phyloP scores from a whole-genome alignment of 345 rosid genomes.

The Corchorus olitorius region DNA sequence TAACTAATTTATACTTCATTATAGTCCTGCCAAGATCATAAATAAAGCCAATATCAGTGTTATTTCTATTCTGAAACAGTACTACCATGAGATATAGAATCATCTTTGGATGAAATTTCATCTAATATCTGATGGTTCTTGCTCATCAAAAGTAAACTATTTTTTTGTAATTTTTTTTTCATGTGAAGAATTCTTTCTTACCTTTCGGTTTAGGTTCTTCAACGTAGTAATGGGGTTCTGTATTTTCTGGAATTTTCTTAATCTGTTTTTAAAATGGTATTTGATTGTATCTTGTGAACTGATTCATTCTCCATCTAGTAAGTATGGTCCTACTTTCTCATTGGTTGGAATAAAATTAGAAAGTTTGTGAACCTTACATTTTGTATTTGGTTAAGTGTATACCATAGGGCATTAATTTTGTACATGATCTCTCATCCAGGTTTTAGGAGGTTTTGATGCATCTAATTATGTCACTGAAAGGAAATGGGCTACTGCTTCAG shows the following conservation, averaged over 20 bases:
- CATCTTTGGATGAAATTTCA: not conserved
- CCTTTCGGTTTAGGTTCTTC: not conserved
- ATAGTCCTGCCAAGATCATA: not conserved
- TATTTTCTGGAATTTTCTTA: not conserved
- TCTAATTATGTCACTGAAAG: conserved; percentile 80
- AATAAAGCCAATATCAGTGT: not conserved
- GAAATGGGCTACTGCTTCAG: conserved; percentile 87
- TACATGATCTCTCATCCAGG: conserved; percentile 41
- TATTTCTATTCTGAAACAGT: not conserved
- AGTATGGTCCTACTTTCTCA: not conserved
- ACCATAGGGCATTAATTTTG: conserved; percentile 14
- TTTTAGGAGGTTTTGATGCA: conserved; percentile 87
- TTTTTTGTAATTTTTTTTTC: not conserved
- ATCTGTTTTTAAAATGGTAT: not conserved
- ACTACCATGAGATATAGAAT: not conserved
- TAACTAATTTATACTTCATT: not conserved
- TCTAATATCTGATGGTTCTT: not conserved
- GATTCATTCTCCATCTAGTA: not conserved
- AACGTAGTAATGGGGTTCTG: not conserved
- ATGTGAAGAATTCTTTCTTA: not conserved
- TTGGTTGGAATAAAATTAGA: not conserved
- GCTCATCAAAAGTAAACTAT: not conserved
- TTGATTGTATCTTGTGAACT: not conserved
- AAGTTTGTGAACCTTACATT: not conserved
- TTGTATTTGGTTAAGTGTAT: not conserved